Evolutionary conservation across 2,329 filamentous ascomycete genomes (phyloP), one percentile per base, ranked within the genome.

Genomic region (Botrytis medusae): DNA sequence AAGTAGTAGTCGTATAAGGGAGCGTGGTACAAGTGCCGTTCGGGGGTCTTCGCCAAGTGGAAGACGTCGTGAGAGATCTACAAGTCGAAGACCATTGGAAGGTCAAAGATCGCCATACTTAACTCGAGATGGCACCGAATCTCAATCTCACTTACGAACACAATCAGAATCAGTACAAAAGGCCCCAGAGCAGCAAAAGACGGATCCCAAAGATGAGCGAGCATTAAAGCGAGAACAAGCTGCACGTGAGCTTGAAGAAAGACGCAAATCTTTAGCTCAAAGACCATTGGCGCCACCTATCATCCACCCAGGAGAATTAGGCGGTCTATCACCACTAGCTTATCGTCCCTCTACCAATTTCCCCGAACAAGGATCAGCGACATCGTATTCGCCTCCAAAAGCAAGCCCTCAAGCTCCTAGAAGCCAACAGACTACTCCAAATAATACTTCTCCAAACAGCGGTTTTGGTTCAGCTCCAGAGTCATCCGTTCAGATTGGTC

Each of bases 171-270:
- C 34, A 18, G 48, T 57, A 7, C 48, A 42, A 40, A 68, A 57
- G 34, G 25, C 25, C 16, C 2, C 34, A 37, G 25, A 54, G 22
- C 83, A 86, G 62, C 85, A 86, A 75, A 84, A 83, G 25, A 87
- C 88, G 5, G 89, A 91, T 77, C 46, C 54, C 16, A 90, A 86
- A 77, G 86, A 89, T 48, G 90, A 92, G 74, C 85, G 88, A 64
- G 88, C 89, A 74, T 83, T 87, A 65, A 92, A 91, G 82, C 93
- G 91, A 82, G 92, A 94, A 76, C 85, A 90, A 67, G 92, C 92
- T 16, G 94, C 94, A 12, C 90, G 92, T 65, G 95, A 98, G 82
- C 88, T 98, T 0, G 95, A 98, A 82, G 93, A 96, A 79, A 90
- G 95, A 42, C 91, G 95, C 73, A 89, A 93, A 79, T 98, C 95